Base-by-base conservation (phyloP, 495 filamentous ascomycete genomes). In the Venustampulla echinocandica region DNA sequence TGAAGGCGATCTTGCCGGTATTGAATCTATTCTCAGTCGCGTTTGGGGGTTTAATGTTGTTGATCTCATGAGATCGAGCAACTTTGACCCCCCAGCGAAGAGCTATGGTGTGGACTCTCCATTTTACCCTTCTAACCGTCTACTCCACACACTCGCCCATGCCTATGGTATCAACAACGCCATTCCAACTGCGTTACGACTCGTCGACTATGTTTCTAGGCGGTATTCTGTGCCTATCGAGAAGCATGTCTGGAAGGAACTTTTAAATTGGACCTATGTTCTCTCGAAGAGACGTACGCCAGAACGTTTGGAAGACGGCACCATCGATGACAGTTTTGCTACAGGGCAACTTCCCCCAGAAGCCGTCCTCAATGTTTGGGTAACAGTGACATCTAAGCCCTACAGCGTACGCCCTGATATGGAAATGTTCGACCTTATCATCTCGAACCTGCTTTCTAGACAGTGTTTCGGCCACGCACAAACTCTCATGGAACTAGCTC, bases 201-300 rank as follows among this genome's bases (percentile, higher is more conserved):
- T 68, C 1, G 64, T 85, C 1, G 73, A 81, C 22, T 73, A 74
- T 44, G 57, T 85, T 14, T 71, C 82, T 0, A 62, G 64, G 0
- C 64, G 69, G 10, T 85, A 82, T 60, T 46, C 67, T 0, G 51
- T 85, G 13, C 24, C 51, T 0, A 70, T 86, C 44, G 49, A 72
- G 1, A 22, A 48, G 4, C 49, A 63, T 10, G 64, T 74, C 14
- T 85, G 82, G 82, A 49, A 53, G 2, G 69, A 79, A 34, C 55
- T 86, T 7, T 63, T 85, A 20, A 68, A 78, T 44, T 74, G 80
- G 63, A 71, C 78, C 2, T 85, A 69, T 53, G 65, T 77, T 10
- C 57, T 79, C 13, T 62, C 71, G 21, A 52, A 60, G 33, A 45
- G 45, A 21, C 55, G 34, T 5, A 37, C 9, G 6, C 15, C 10